Evolutionary conservation across 2,329 filamentous ascomycete genomes (phyloP).

Genomic region (Leptographium procerum): DNA sequence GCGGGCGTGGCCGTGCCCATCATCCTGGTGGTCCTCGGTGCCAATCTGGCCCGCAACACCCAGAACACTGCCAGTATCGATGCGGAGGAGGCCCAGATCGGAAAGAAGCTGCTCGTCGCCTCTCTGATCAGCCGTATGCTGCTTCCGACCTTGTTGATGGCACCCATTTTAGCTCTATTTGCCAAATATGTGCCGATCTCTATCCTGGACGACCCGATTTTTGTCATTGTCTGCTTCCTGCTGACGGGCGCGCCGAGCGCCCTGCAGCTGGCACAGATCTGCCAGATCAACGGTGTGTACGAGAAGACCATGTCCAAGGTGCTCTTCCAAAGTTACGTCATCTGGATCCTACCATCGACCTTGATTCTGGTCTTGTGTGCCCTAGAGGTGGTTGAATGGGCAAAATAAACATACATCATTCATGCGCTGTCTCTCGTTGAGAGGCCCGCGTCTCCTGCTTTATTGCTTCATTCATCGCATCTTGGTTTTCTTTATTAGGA

Average conservation of each 20-base stretch:
- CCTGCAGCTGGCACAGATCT: constrained; percentile 92
- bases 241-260: constrained; percentile 89
- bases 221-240: constrained; percentile 94
- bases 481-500: neutral
- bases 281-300: constrained; percentile 94
- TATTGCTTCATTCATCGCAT: neutral
- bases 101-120: constrained; percentile 71
- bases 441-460: neutral
- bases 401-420: constrained; percentile 22
- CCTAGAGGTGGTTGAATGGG: constrained; percentile 88
- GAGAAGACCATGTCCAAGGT: constrained; percentile 89
- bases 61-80: constrained; percentile 56
- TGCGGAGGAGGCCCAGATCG: constrained; percentile 56
- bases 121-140: constrained; percentile 85
- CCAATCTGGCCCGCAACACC: constrained; percentile 88
- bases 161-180: constrained; percentile 71
- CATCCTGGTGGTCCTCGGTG: constrained; percentile 89
- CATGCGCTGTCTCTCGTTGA: neutral
- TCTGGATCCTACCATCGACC: constrained; percentile 93
- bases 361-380: constrained; percentile 83
- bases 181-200: constrained; percentile 88
- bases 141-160: constrained; percentile 83
- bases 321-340: constrained; percentile 91
- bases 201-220: constrained; percentile 95
- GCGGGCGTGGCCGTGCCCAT: constrained; percentile 88